Percentiles rank a stretch among this genome's conserved stretches.
phyloP scores from a whole-genome alignment of 176 grass and related monocot genomes.

The maize (Zea mays) region Zm-B73-REFERENCE-NAM-5.0 NC_050104.1:18636501-18637000 shows the following conservation, averaged over 20 bases:
- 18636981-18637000: neutral
- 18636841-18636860: neutral
- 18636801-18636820: neutral
- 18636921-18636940: neutral
- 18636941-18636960: too few relatives aligned
- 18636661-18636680: slow-evolving; percentile 32
- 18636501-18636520: slow-evolving; percentile 93
- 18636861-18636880: neutral
- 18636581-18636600: slow-evolving; percentile 89
- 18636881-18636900: neutral
- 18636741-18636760: too few relatives aligned
- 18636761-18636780: neutral
- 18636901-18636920: neutral
- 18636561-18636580: slow-evolving; percentile 97
- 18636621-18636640: slow-evolving; percentile 85
- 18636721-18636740: too few relatives aligned
- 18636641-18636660: slow-evolving; percentile 88
- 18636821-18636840: neutral
- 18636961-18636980: neutral
- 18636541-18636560: slow-evolving; percentile 80
- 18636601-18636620: slow-evolving; percentile 92
- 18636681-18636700: too few relatives aligned
- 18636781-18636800: too few relatives aligned
- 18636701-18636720: too few relatives aligned
- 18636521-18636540: slow-evolving; percentile 92